Evolutionary conservation across 345 rosid genomes (phyloP), one percentile per base, ranked within the genome.

Genomic region (Eucalyptus pumila): DNA sequence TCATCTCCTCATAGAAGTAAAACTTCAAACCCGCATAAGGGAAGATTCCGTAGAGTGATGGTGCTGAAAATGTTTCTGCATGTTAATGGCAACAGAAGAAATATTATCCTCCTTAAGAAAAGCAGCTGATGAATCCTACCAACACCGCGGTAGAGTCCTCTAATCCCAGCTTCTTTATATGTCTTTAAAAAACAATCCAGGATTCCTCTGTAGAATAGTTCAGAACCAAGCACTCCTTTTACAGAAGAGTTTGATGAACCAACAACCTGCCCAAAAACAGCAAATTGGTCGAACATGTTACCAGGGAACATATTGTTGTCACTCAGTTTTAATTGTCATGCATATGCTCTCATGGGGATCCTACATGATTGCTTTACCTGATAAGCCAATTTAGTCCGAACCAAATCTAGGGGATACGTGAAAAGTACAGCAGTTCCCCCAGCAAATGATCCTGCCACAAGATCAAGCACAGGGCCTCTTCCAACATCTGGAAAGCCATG

Each of bases 11-110:
- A 2, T 94, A 97, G 93, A 97, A 95, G 95, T 97, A 97, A 92
- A 97, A 97, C 93, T 97, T 97, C 92, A 97, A 93, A 90, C 99
- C 99, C 92, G 99, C 99, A 69, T 96, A 97, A 62, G 99, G 99
- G 92, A 97, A 97, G 90, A 96, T 97, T 90, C 99, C 99, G 49
- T 96, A 96, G 50, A 97, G 92, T 24, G 99, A 96, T 88, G 99
- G 99, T 92, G 96, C 99, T 97, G 94, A 86, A 62, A 88, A 42
- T 51, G 40, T 81, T 65, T 86, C 56, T 27, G 40, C 62, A 80
- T 86, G 88, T 87, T 60, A 60, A 87, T 60, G 85, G 54, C 37
- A 17, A 87, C 37, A 34, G 69, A 87, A 14, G 56, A 89, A 81
- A 87, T 86, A 85, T 50, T 60, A 51, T 56, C 89, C 88, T 88